Conservation (phyloP, 2,329 filamentous ascomycete species). For the Oidium heveae region DNA sequence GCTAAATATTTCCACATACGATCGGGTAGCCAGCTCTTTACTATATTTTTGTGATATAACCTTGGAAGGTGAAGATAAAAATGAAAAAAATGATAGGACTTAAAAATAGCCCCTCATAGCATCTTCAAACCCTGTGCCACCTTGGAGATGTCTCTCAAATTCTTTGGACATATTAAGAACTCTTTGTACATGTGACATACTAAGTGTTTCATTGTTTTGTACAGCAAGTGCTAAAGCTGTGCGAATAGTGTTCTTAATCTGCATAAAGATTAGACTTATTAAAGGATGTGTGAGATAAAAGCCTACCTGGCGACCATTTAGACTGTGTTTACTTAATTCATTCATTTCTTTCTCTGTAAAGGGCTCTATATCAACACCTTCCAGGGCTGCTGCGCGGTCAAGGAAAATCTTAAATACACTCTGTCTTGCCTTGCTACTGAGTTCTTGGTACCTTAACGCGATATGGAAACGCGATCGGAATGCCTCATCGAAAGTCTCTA, state of each 20-base stretch:
- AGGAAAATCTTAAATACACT: conserved; percentile 71
- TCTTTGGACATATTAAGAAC: conserved; percentile 66
- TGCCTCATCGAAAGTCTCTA: conserved; percentile 71
- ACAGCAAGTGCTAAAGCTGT: conserved; percentile 65
- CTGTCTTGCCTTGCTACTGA: conserved; percentile 46
- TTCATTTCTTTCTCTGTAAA: conserved; percentile 45
- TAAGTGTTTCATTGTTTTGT: conserved; percentile 43
- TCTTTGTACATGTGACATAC: conserved; percentile 55
- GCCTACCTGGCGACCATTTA: conserved; percentile 40
- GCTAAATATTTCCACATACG: too few relatives aligned
- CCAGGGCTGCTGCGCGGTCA: conserved; percentile 39
- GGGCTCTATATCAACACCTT: conserved; percentile 30
- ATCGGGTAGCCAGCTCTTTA: too few relatives aligned
- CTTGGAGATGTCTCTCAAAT: conserved; percentile 64
- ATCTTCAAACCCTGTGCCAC: conserved; percentile 55
- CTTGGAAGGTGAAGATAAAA: too few relatives aligned
- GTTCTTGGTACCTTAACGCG: conserved; percentile 53
- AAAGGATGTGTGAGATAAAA: not conserved
- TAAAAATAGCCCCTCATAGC: conserved; percentile 55
- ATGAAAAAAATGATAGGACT: not conserved
- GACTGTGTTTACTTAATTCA: conserved; percentile 36
- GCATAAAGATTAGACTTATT: conserved; percentile 15
- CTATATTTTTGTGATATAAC: too few relatives aligned
- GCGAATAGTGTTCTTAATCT: conserved; percentile 69
- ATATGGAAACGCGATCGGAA: conserved; percentile 78